These are phyloP conservation scores for Colletotrichum sojae DNA, from an alignment of 2,329 filamentous ascomycete species.

Conservation along the genomic window DNA sequence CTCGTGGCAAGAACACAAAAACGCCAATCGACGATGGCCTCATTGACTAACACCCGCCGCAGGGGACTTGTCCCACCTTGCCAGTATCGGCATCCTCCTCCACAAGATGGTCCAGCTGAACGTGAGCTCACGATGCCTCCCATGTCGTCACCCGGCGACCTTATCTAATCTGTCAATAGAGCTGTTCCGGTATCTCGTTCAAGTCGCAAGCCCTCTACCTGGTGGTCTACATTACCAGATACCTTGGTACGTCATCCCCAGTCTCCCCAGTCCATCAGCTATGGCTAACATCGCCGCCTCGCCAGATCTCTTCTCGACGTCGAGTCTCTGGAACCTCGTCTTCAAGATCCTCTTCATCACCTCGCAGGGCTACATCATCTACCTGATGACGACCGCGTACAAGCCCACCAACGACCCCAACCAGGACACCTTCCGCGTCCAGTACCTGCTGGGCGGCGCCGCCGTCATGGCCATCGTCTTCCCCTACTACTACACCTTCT, in stretches of 20 bases:
- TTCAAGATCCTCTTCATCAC: constrained; percentile 97
- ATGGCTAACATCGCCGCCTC: constrained; percentile 33
- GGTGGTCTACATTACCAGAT: constrained; percentile 92
- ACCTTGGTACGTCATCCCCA: constrained; percentile 75
- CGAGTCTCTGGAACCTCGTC: constrained; percentile 89
- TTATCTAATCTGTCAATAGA: constrained; percentile 67
- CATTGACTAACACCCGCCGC: constrained; percentile 41
- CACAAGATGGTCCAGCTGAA: constrained; percentile 97
- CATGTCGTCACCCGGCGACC: constrained; percentile 10
- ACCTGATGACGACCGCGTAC: constrained; percentile 98
- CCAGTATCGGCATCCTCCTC: constrained; percentile 93
- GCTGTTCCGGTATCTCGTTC: constrained; percentile 97
- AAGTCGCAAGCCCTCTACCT: constrained; percentile 98
- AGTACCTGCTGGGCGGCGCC: constrained; percentile 90
- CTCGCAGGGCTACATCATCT: constrained; percentile 93
- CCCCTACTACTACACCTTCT: constrained; percentile 85
- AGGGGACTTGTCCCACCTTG: constrained; percentile 96
- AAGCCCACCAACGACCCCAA: constrained; percentile 98
- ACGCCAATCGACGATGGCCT: constrained; percentile 29
- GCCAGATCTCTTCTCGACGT: constrained; percentile 86
- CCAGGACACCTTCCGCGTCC: constrained; percentile 96
- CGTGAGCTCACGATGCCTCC: constrained; percentile 65
- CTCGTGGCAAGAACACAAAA: background rate
- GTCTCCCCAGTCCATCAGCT: background rate
- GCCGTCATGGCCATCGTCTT: constrained; percentile 84